Evolutionary conservation across 352 stramenopile species (phyloP).

Genomic region (Phytophthora cactorum): DNA sequence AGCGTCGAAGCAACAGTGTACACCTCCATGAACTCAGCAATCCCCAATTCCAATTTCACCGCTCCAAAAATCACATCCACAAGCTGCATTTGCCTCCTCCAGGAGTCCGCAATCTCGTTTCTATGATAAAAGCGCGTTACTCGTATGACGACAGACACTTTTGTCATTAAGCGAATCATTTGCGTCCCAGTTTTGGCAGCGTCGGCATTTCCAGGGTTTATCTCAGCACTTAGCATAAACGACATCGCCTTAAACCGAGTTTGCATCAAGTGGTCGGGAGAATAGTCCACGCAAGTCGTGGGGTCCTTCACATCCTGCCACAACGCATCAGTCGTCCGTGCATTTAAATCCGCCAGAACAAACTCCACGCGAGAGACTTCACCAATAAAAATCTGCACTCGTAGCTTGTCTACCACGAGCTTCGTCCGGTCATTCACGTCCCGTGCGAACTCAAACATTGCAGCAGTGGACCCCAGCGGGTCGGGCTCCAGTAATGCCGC

Average conservation of each 20-base stretch:
- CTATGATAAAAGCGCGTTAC: conserved; percentile 65
- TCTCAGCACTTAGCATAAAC: conserved; percentile 49
- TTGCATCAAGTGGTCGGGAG: conserved; percentile 64
- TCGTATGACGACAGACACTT: conserved; percentile 55
- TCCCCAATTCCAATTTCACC: conserved; percentile 50
- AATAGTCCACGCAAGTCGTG: conserved; percentile 59
- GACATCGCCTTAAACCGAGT: conserved; percentile 74
- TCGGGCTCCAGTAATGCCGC: conserved; percentile 57
- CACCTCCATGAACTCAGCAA: conserved; percentile 46
- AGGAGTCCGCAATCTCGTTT: conserved; percentile 41
- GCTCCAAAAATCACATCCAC: conserved; percentile 64
- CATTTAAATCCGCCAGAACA: conserved; percentile 49
- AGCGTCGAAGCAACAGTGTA: conserved; percentile 28
- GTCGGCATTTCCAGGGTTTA: conserved; percentile 15
- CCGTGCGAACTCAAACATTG: conserved; percentile 61
- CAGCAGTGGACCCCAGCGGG: conserved; percentile 65
- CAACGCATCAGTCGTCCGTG: conserved; percentile 65
- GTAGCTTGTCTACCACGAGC: conserved; percentile 56
- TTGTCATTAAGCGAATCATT: conserved; percentile 39
- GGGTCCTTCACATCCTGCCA: conserved; percentile 75
- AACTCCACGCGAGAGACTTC: conserved; percentile 45
- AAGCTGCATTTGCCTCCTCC: conserved; percentile 61
- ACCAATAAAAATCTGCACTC: conserved; percentile 55
- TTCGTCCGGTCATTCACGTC: conserved; percentile 62
- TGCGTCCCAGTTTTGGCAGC: background rate